Percentiles rank a stretch among this genome's conserved stretches.
Conservation (phyloP, 805 yeast genomes). For the Zygoascus biomembranicola region DNA sequence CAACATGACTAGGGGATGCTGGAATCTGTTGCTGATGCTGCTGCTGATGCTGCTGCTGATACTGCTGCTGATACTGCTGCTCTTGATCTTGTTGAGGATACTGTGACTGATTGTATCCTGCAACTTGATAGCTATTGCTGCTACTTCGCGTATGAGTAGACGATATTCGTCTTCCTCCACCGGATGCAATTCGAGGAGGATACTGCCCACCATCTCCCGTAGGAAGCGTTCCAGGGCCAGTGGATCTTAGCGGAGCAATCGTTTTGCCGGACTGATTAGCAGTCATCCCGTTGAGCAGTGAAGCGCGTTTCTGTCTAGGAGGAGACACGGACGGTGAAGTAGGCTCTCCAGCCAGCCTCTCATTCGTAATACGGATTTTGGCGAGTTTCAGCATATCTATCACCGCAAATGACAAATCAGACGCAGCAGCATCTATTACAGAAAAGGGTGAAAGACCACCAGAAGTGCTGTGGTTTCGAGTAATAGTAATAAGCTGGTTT, state of each 20-base stretch:
- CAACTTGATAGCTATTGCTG: background rate
- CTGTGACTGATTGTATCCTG: background rate
- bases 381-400: slow-evolving; percentile 34
- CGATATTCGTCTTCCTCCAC: background rate
- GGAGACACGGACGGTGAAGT: background rate
- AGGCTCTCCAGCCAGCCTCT: background rate
- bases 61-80: background rate
- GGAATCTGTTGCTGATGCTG: background rate
- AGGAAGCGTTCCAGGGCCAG: background rate
- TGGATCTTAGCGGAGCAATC: background rate
- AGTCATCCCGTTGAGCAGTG: background rate
- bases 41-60: background rate
- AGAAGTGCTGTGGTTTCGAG: slow-evolving; percentile 64
- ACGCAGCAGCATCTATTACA: slow-evolving; percentile 64
- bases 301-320: background rate
- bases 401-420: slow-evolving; percentile 58
- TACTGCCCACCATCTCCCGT: background rate
- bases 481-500: slow-evolving; percentile 66
- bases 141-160: background rate
- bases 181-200: background rate
- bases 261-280: background rate
- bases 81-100: background rate
- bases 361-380: slow-evolving; percentile 15
- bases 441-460: slow-evolving; percentile 58
- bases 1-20: background rate